phyloP scores from a whole-genome alignment of 1,284 basidiomycete species.

The Cutaneotrichosporon daszewskae region DNA sequence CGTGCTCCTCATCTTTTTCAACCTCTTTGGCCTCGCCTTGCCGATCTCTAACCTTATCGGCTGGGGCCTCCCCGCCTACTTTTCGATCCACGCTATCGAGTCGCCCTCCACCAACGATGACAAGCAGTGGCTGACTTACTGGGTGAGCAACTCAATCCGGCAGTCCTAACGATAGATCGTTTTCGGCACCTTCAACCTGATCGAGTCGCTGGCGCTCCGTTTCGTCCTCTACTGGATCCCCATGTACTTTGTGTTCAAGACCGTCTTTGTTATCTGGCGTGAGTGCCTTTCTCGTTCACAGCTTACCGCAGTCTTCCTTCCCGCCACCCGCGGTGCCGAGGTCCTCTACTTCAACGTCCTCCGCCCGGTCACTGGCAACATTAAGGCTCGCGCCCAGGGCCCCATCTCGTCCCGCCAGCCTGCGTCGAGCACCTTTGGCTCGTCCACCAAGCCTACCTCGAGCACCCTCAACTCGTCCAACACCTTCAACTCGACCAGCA shows the following conservation, averaged over 20 bases:
- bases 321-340: constrained; percentile 62
- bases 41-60: constrained; percentile 49
- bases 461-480: not conserved
- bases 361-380: constrained; percentile 61
- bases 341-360: constrained; percentile 60
- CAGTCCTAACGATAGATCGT: constrained; percentile 30
- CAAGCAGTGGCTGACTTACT: constrained; percentile 51
- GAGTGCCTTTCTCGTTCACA: constrained; percentile 20
- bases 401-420: constrained; percentile 29
- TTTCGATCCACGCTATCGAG: constrained; percentile 49
- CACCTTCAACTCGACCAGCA: not conserved
- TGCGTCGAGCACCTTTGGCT: not conserved
- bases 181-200: constrained; percentile 47
- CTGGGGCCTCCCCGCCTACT: constrained; percentile 50
- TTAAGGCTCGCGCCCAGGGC: constrained; percentile 25
- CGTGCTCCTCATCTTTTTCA: constrained; percentile 49
- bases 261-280: constrained; percentile 73
- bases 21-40: constrained; percentile 48
- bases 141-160: constrained; percentile 26
- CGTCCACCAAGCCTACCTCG: constrained; percentile 1
- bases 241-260: constrained; percentile 86
- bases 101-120: constrained; percentile 47
- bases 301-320: constrained; percentile 38
- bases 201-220: constrained; percentile 45
- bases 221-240: constrained; percentile 47